These are phyloP conservation scores for Colletotrichum acutatum DNA, from an alignment of 2,329 filamentous ascomycete genomes.

Conservation along the genomic window DNA sequence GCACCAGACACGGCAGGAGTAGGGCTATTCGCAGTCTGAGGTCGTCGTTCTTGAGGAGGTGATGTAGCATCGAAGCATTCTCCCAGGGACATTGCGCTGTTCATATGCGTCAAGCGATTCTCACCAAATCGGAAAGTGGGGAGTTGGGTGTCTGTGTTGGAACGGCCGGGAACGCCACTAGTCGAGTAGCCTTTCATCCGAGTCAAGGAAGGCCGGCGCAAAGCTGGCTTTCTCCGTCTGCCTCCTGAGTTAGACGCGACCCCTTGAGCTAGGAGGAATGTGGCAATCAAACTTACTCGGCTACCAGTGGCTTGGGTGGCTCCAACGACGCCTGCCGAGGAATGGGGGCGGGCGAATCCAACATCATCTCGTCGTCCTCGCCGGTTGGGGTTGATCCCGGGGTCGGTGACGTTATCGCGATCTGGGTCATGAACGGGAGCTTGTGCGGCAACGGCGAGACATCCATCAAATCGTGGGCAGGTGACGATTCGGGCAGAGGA, in stretches of 20 bases:
- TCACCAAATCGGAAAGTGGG: conserved; percentile 78
- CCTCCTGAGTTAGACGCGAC: conserved; percentile 29
- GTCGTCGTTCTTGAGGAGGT: conserved; percentile 76
- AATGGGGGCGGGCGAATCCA: conserved; percentile 67
- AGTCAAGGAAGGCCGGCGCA: conserved; percentile 79
- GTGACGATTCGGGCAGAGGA: conserved; percentile 84
- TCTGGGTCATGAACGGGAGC: conserved; percentile 71
- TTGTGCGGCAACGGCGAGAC: conserved; percentile 95
- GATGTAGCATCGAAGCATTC: conserved; percentile 83
- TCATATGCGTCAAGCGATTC: conserved; percentile 41
- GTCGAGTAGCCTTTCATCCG: conserved; percentile 81
- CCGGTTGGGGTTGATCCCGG: conserved; percentile 62
- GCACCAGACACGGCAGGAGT: conserved; percentile 65
- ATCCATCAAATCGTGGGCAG: conserved; percentile 87
- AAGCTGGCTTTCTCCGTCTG: conserved; percentile 74
- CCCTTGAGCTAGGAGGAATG: conserved; percentile 25
- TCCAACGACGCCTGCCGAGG: conserved; percentile 60
- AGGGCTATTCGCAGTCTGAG: conserved; percentile 70
- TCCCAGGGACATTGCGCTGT: conserved; percentile 74
- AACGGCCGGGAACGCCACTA: conserved; percentile 69
- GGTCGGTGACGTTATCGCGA: conserved; percentile 79
- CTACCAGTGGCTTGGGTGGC: conserved; percentile 57
- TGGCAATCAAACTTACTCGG: conserved; percentile 60
- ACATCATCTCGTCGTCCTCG: conserved; percentile 61
- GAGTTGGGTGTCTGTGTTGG: conserved; percentile 71